A percentile compares a stretch with the other conserved stretches of the same genome.
Conservation (phyloP, 202 grass and related monocot genomes). For the Dendrocalamus latiflorus region DNA sequence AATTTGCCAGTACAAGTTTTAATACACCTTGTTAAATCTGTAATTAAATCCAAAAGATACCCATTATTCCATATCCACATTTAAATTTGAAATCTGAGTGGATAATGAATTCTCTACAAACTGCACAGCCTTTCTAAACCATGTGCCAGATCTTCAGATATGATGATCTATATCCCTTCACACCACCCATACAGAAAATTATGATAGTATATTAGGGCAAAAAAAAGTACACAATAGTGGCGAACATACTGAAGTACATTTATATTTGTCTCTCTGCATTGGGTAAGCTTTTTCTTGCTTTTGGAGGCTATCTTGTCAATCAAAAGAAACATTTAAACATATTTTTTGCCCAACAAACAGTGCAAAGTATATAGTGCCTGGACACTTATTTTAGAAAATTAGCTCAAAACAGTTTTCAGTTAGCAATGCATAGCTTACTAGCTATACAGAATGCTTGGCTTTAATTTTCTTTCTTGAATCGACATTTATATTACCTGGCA, state of each 20-base stretch:
- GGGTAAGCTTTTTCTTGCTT: not conserved
- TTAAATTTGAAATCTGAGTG: not conserved
- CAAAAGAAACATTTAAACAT: not conserved
- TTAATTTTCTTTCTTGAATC: not conserved
- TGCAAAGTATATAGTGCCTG: not conserved
- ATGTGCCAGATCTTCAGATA: not conserved
- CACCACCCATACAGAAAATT: not conserved
- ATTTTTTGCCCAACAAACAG: not conserved
- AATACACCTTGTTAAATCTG: not conserved
- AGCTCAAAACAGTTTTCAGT: not conserved
- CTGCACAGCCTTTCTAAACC: not conserved
- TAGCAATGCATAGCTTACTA: not conserved
- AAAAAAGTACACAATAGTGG: not conserved
- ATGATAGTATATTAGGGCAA: not conserved
- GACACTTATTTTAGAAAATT: no score
- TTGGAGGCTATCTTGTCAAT: not conserved
- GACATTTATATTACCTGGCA: not conserved
- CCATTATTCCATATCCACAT: no score
- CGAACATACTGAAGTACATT: not conserved
- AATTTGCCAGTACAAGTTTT: not conserved
- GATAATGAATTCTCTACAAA: not conserved
- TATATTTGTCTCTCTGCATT: not conserved
- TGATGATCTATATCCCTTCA: not conserved
- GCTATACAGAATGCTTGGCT: not conserved
- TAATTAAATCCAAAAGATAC: no score